These are phyloP conservation scores for Talaromyces thailandensis DNA, from an alignment of 495 filamentous ascomycete species.

Conservation along the genomic window DNA sequence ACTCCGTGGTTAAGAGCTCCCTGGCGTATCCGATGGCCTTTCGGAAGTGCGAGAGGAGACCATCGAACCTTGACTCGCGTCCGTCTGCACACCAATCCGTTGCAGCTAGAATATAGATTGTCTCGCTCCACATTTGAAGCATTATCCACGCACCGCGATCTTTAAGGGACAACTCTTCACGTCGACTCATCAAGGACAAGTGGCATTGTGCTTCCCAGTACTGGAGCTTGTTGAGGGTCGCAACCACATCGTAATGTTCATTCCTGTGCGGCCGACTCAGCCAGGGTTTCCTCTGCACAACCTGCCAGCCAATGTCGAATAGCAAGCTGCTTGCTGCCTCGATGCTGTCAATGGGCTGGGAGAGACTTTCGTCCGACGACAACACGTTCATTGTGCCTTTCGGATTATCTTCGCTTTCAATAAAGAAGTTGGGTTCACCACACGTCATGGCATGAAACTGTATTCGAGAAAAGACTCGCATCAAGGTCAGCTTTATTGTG, in stretches of 20 bases:
- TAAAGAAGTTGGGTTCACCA: neutral
- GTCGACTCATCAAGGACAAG: neutral
- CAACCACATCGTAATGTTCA: neutral
- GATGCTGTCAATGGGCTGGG: neutral
- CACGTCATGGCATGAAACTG: neutral
- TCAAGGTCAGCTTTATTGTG: neutral
- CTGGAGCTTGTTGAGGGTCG: conserved; percentile 5
- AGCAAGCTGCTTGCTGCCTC: neutral
- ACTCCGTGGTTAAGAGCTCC: neutral
- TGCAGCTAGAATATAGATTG: conserved; percentile 7
- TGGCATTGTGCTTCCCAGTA: conserved; percentile 2
- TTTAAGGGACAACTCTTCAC: neutral
- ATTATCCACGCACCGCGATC: conserved; percentile 3
- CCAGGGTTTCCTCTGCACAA: neutral
- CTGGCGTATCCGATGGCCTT: conserved; percentile 4
- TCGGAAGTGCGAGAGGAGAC: conserved; percentile 6
- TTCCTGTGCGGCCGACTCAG: neutral
- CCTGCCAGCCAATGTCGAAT: neutral
- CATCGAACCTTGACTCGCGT: conserved; percentile 8
- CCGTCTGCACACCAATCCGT: neutral
- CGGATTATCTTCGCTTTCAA: neutral
- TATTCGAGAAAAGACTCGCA: conserved; percentile 1
- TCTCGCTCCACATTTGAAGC: conserved; percentile 10
- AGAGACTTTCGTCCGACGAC: neutral
- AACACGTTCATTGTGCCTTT: neutral